Percentiles rank a stretch among this genome's conserved stretches.
phyloP scores from a whole-genome alignment of 495 filamentous ascomycete species.

The Halenospora varia region DNA sequence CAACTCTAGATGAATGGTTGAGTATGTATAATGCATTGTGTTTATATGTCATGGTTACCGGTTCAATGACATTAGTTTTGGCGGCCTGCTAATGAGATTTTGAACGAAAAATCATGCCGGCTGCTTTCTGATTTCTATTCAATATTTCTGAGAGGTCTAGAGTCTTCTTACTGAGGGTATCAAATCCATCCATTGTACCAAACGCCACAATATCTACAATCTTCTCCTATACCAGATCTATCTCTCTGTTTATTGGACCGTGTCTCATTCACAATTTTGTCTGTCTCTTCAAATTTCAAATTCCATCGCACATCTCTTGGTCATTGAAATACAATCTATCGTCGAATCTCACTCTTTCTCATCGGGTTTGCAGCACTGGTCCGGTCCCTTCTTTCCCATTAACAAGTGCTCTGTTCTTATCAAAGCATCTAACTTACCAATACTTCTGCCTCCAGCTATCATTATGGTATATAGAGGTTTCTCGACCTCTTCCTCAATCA shows the following conservation, averaged over 20 bases:
- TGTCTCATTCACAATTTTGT: too few species aligned
- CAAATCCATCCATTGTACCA: too few species aligned
- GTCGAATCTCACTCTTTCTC: not conserved
- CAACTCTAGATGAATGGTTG: slow-evolving; percentile 22
- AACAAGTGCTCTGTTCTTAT: not conserved
- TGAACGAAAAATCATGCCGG: not conserved
- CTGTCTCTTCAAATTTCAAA: not conserved
- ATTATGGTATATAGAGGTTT: not conserved
- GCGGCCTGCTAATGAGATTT: not conserved
- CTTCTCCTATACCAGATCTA: too few species aligned
- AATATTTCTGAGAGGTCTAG: not conserved
- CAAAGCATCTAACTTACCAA: not conserved
- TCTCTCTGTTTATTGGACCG: too few species aligned
- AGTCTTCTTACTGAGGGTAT: not conserved
- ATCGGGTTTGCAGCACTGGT: not conserved
- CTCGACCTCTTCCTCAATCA: not conserved
- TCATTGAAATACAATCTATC: too few species aligned
- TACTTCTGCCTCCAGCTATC: not conserved
- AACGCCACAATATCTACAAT: too few species aligned
- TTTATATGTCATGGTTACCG: slow-evolving; percentile 1
- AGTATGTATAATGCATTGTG: slow-evolving; percentile 24
- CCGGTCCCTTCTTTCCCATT: not conserved
- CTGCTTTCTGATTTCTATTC: not conserved
- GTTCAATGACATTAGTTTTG: not conserved
- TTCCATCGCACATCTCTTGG: too few species aligned